Evolutionary conservation across 2,329 filamentous ascomycete species (phyloP), one percentile per base, ranked within the genome.

Genomic region (Ophiocordyceps camponoti-leonardi): DNA sequence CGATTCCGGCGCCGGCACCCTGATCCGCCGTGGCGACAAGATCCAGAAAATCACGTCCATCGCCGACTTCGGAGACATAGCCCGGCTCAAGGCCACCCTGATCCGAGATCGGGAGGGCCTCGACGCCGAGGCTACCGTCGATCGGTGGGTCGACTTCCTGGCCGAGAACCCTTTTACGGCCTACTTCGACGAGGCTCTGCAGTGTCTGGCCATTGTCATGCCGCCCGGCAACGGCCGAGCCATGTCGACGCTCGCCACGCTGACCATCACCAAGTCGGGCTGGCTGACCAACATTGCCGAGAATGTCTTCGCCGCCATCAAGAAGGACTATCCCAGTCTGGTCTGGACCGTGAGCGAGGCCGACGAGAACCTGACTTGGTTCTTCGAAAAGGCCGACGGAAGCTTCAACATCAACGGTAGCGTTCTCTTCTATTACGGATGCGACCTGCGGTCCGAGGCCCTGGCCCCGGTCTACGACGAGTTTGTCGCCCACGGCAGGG

Each of bases 301-400:
- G 62, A 95, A 96, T 58, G 84, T 96, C 47, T 94, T 96, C 62
- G 78, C 83, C 51, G 83, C 84, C 50, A 84, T 96, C 61, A 93
- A 90, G 72, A 93, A 94, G 65, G 90, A 95, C 58, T 83, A 88
- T 62, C 80, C 87, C 46, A 86, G 83, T 66, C 73, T 96, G 52
- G 83, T 86, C 51, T 98, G 88, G 90, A 94, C 87, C n/a, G 90
- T 95, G 49, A 90, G 85, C 67, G 83, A 88, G 58, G 83, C 93
- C 53, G 88, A 96, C 56, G 90, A 96, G 73, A 95, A 96, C 62
- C 71, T 96, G 55, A 88, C 86, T 12, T 96, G 90, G 92, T 95
- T 96, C 71, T 93, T 94, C 54, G 88, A 94, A 65, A 94, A 94
- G 72, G 83, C 90, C 11, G 87, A 95, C 54, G 90, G 92, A 47